phyloP scores from a whole-genome alignment of 2,329 filamentous ascomycete species.

The Calonectria montana region DNA sequence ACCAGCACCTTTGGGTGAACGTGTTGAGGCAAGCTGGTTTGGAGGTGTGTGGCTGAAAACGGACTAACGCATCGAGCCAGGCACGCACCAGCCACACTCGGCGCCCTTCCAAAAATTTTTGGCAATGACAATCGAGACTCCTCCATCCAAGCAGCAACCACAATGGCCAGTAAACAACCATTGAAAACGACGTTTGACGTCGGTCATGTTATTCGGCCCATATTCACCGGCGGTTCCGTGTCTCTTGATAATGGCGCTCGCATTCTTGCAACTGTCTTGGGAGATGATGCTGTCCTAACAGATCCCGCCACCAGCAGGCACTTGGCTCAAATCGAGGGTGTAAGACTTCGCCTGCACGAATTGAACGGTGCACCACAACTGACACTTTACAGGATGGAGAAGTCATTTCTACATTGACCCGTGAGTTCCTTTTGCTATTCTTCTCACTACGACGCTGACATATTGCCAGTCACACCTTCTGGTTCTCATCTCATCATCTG shows the following conservation, averaged over 20 bases:
- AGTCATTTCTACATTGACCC: conserved; percentile 77
- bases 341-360: conserved; percentile 51
- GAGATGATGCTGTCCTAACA: conserved; percentile 90
- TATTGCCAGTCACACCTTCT: conserved; percentile 79
- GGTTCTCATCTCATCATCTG: conserved; percentile 90
- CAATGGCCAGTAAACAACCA: conserved; percentile 70
- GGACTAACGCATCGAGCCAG: conserved; percentile 1
- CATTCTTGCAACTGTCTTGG: conserved; percentile 88
- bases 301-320: conserved; percentile 85
- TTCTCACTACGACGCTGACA: conserved; percentile 28
- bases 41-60: background rate
- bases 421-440: conserved; percentile 54
- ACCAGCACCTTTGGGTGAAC: background rate
- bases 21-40: conserved; percentile 1
- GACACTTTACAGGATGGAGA: conserved; percentile 74
- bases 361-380: conserved; percentile 20
- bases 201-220: conserved; percentile 85
- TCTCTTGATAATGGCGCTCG: conserved; percentile 84
- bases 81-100: conserved; percentile 4
- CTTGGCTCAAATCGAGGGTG: conserved; percentile 87
- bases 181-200: conserved; percentile 92
- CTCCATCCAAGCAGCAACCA: conserved; percentile 32
- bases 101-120: conserved; percentile 28
- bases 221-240: conserved; percentile 92
- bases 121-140: conserved; percentile 32